Evolutionary conservation across 2,329 filamentous ascomycete genomes (phyloP).

Genomic region (Claviceps purpurea): DNA sequence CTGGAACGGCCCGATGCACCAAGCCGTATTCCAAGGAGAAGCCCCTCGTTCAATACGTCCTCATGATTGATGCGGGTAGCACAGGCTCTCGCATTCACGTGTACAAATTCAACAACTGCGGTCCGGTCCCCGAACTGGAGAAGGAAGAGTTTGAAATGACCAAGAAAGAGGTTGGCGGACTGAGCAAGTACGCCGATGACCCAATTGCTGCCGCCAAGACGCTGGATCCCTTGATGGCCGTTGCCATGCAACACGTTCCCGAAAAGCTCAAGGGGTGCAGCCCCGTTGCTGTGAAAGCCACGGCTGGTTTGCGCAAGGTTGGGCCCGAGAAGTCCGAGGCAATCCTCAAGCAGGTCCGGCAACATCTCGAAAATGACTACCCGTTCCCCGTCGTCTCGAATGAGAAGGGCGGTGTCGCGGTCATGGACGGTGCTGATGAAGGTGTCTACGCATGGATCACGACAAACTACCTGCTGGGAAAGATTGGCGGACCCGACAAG

Average conservation of each 20-base stretch:
- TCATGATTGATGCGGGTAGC: constrained; percentile 98
- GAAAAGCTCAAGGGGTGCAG: constrained; percentile 84
- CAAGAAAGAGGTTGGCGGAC: constrained; percentile 65
- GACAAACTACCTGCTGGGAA: constrained; percentile 93
- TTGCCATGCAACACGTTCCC: constrained; percentile 73
- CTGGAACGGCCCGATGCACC: constrained; percentile 62
- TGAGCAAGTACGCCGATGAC: constrained; percentile 80
- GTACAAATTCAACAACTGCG: constrained; percentile 99
- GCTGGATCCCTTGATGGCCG: constrained; percentile 75
- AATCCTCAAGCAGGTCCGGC: constrained; percentile 75
- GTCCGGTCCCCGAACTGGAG: constrained; percentile 86
- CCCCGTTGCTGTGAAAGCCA: constrained; percentile 94
- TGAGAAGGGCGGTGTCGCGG: constrained; percentile 76
- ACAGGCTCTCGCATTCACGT: constrained; percentile 97
- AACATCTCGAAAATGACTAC: constrained; percentile 73
- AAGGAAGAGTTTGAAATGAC: constrained; percentile 90
- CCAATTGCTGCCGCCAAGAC: constrained; percentile 80
- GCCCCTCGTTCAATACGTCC: constrained; percentile 89
- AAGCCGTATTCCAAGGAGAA: constrained; percentile 77
- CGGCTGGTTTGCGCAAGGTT: constrained; percentile 80
- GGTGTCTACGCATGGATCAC: constrained; percentile 99
- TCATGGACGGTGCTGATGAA: constrained; percentile 96
- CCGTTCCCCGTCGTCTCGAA: constrained; percentile 87
- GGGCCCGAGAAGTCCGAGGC: constrained; percentile 67
- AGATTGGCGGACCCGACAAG: constrained; percentile 87